These are phyloP conservation scores for Corymbia maculata DNA, from an alignment of 345 rosid genomes.

Conservation along the genomic window DNA sequence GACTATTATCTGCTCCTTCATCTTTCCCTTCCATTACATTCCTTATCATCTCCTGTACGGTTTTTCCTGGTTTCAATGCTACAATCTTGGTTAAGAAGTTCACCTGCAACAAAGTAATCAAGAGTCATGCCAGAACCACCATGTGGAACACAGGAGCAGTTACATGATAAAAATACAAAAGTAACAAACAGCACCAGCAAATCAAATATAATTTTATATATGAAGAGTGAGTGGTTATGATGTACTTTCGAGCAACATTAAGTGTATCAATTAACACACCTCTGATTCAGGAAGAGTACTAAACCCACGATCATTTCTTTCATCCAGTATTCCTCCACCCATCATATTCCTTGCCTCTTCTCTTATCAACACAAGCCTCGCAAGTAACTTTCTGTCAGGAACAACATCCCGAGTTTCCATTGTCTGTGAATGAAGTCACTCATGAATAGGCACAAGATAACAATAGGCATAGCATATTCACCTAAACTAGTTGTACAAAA, in stretches of 20 bases:
- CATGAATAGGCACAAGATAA: neutral
- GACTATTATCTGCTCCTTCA: constrained; percentile 78
- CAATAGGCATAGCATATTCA: neutral
- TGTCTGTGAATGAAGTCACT: constrained; percentile 29
- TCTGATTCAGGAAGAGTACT: constrained; percentile 87
- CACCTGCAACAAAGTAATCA: constrained; percentile 34
- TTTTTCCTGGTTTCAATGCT: constrained; percentile 75
- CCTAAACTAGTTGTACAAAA: neutral
- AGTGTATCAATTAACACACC: constrained; percentile 22
- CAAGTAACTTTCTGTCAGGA: constrained; percentile 81
- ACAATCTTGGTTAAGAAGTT: constrained; percentile 86
- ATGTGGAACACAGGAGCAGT: neutral
- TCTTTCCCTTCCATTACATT: constrained; percentile 89
- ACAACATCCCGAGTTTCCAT: constrained; percentile 85
- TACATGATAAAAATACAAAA: neutral
- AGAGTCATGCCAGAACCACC: neutral
- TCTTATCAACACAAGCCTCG: constrained; percentile 82
- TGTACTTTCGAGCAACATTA: neutral
- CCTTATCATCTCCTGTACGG: constrained; percentile 66
- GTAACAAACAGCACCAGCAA: neutral
- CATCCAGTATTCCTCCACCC: constrained; percentile 96
- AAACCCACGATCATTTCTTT: constrained; percentile 93
- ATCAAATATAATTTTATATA: neutral
- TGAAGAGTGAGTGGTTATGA: neutral
- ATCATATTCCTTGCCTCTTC: constrained; percentile 94